Evolutionary conservation across 2,329 filamentous ascomycete genomes (phyloP).

Genomic region (Aspergillus brasiliensis): DNA sequence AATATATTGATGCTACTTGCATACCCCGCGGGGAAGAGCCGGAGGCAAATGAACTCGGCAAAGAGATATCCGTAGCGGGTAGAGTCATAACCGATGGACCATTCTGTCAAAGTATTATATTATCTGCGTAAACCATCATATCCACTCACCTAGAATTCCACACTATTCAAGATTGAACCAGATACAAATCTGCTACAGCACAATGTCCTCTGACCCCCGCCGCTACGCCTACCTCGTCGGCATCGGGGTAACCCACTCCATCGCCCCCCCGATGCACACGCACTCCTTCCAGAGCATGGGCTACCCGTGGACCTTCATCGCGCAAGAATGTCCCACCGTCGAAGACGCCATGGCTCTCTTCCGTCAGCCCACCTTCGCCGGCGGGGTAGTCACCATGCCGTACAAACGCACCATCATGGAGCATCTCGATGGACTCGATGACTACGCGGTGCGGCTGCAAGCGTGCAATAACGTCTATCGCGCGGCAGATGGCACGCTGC

Average conservation of each 20-base stretch:
- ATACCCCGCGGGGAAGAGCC: too few species aligned
- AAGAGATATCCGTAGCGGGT: too few species aligned
- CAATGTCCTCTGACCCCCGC: conserved; percentile 21
- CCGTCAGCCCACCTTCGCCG: conserved; percentile 31
- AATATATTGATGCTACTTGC: too few species aligned
- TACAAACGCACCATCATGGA: conserved; percentile 43
- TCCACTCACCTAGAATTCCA: too few species aligned
- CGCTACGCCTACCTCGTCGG: conserved; percentile 40
- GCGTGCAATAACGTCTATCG: conserved; percentile 31
- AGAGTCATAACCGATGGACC: too few species aligned
- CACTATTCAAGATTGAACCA: too few species aligned
- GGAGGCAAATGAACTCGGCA: too few species aligned
- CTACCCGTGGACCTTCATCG: conserved; percentile 40
- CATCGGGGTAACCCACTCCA: conserved; percentile 45
- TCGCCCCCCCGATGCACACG: conserved; percentile 46
- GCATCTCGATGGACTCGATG: conserved; percentile 37
- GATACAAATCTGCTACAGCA: too few species aligned
- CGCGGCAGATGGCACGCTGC: conserved; percentile 24
- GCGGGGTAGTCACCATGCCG: conserved; percentile 47
- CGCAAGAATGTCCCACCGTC: conserved; percentile 34
- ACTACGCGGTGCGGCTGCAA: conserved; percentile 37
- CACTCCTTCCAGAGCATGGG: conserved; percentile 39
- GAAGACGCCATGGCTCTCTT: conserved; percentile 36
- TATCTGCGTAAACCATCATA: too few species aligned
- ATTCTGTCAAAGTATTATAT: too few species aligned